phyloP scores from a whole-genome alignment of 805 yeast genomes.

The Pichia deserticola region DNA sequence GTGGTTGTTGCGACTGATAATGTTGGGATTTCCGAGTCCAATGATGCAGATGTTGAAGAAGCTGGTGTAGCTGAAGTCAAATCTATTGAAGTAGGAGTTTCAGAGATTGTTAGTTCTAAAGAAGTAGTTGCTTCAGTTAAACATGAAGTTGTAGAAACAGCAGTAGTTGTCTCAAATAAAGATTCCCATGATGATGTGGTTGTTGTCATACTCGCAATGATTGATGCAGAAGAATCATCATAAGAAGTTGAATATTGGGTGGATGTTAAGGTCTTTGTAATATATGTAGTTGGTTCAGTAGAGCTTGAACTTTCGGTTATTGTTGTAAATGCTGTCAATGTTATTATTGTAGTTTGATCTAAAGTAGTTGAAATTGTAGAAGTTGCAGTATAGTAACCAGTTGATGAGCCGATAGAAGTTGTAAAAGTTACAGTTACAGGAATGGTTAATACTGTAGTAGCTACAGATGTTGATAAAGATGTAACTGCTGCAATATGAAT shows the following conservation, averaged over 20 bases:
- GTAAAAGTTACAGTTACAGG: slow-evolving; percentile 28
- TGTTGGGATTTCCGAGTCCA: too few relatives aligned
- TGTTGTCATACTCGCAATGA: too few relatives aligned
- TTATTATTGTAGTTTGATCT: slow-evolving; percentile 8
- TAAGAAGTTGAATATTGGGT: slow-evolving; percentile 7
- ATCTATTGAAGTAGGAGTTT: too few relatives aligned
- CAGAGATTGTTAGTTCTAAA: too few relatives aligned
- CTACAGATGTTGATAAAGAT: slow-evolving; percentile 10
- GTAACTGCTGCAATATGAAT: slow-evolving; percentile 7
- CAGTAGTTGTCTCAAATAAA: too few relatives aligned
- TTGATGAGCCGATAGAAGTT: slow-evolving; percentile 24
- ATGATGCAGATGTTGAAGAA: neutral
- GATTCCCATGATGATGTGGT: too few relatives aligned
- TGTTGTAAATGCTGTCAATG: slow-evolving; percentile 12
- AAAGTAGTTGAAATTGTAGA: slow-evolving; percentile 22
- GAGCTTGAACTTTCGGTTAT: slow-evolving; percentile 4
- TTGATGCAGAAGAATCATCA: neutral
- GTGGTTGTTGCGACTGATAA: too few relatives aligned
- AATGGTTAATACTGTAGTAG: slow-evolving; percentile 20
- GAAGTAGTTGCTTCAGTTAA: neutral
- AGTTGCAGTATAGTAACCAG: slow-evolving; percentile 24
- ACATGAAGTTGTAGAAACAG: neutral
- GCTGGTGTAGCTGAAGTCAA: neutral
- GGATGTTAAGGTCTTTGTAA: slow-evolving; percentile 6
- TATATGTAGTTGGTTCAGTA: neutral